Evolutionary conservation across 2,329 filamentous ascomycete genomes (phyloP).

Genomic region (Tolypocladium sp.): DNA sequence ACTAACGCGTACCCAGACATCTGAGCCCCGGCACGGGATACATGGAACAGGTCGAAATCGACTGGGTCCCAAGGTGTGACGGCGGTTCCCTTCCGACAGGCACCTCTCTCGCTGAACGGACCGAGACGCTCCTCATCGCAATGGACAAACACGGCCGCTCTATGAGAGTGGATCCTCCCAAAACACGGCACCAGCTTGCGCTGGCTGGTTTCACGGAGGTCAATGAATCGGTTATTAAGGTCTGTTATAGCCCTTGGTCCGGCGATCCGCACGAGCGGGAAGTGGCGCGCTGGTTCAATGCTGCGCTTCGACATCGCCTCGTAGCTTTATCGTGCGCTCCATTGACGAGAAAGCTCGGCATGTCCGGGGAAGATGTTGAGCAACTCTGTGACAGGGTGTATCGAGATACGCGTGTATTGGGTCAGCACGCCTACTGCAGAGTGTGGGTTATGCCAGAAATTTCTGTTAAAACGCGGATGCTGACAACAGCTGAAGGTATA

Average conservation of each 20-base stretch:
- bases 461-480: neutral
- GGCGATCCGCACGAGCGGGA: constrained; percentile 51
- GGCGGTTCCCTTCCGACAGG: constrained; percentile 53
- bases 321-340: constrained; percentile 61
- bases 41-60: constrained; percentile 79
- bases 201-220: constrained; percentile 68
- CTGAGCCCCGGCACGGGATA: constrained; percentile 62
- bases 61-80: constrained; percentile 62
- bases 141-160: too few relatives aligned
- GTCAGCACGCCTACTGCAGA: constrained; percentile 59
- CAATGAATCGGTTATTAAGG: constrained; percentile 52
- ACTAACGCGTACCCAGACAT: constrained; percentile 40
- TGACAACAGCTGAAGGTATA: neutral
- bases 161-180: constrained; percentile 14
- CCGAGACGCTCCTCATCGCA: too few relatives aligned
- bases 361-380: constrained; percentile 46
- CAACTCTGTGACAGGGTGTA: constrained; percentile 52
- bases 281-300: constrained; percentile 69
- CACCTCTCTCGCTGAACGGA: constrained; percentile 34
- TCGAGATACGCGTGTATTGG: constrained; percentile 54
- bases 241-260: constrained; percentile 65
- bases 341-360: constrained; percentile 40
- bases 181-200: constrained; percentile 48
- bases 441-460: constrained; percentile 46
- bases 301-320: constrained; percentile 60